phyloP scores from a whole-genome alignment of 1,284 basidiomycete species.

The Ustilago crameri region DNA sequence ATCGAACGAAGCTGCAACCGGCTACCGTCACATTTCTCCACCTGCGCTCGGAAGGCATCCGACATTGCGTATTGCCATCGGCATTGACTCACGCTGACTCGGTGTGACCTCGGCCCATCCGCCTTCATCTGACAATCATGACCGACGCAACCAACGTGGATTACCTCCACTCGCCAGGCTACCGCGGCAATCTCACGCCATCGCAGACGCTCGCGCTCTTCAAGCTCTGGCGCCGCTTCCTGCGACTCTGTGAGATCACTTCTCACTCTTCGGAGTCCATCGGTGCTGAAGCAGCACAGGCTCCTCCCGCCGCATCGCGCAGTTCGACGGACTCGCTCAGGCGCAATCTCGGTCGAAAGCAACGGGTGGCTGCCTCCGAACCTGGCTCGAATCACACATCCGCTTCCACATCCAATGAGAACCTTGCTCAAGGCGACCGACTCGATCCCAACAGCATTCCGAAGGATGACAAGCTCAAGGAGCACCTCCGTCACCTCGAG shows the following conservation, averaged over 20 bases:
- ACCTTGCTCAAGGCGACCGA: constrained; percentile 3
- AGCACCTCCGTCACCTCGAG: constrained; percentile 57
- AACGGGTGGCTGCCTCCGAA: constrained; percentile 26
- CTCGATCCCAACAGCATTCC: constrained; percentile 25
- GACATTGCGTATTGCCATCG: no score
- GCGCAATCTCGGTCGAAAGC: constrained; percentile 19
- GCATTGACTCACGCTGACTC: no score
- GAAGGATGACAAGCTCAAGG: constrained; percentile 60
- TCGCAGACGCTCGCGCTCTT: constrained; percentile 58
- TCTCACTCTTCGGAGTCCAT: constrained; percentile 41
- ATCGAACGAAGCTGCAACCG: no score
- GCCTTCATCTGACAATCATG: constrained; percentile 9
- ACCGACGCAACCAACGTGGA: constrained; percentile 30
- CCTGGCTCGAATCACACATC: constrained; percentile 19
- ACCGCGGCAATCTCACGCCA: constrained; percentile 52
- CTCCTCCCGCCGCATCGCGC: constrained; percentile 23
- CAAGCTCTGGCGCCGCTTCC: constrained; percentile 61
- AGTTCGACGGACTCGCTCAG: constrained; percentile 22
- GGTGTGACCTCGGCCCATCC: no score
- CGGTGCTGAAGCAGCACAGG: constrained; percentile 18
- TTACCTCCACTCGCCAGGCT: constrained; percentile 49
- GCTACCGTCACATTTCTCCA: neutral
- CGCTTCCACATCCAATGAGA: constrained; percentile 30
- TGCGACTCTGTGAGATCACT: constrained; percentile 56
- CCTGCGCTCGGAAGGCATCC: neutral